Base-by-base conservation (phyloP, 2,329 filamentous ascomycete species). In the Colletotrichum acutatum region DNA sequence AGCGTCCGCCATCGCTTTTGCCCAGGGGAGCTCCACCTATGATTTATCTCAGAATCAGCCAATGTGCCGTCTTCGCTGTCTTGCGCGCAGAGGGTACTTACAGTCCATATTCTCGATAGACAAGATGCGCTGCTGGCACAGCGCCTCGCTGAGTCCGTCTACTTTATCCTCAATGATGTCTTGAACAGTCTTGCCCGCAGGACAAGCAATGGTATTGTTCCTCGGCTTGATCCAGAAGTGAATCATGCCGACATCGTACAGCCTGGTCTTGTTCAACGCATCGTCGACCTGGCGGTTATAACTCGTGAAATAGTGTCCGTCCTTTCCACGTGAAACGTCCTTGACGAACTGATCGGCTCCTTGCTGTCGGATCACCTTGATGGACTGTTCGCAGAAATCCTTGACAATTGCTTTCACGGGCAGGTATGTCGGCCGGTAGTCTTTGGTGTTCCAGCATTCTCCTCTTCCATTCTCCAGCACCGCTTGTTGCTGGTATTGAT, bases 201-300 rank as follows among this genome's bases (percentile, higher is more conserved):
- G 61, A 34, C 66, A 42, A 6, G 56, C 28, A 14, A 28, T 63
- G n/a, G 34, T 26, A n/a, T 52, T 5, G 52, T 52, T 65, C 30
- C 30, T 67, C 22, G 65, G 46, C 22, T 68, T 68, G 30, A 68
- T 26, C 69, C 69, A 71, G 52, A 68, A 42, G 28, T 71, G 69
- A 4, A 71, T 58, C 52, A 71, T 68, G 16, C 69, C 69, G 6
- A 34, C 22, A 34, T 71, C 69, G 1, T 34, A 68, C 1, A 42
- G 32, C 7, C 4, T 26, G 8, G 26, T 37, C 7, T 30, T 12
- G 7, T 61, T 62, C n/a, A 14, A 8, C 8, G 65, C 12, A 14
- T 26, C 28, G 57, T 16, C 24, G 2, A 71, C 57, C 4, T 30
- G 12, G 19, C 65, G 69, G 69, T 68, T 63, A 30, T 71, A 71